Conservation (phyloP, 331 rosid species). For the Dryas integrifolia region DNA sequence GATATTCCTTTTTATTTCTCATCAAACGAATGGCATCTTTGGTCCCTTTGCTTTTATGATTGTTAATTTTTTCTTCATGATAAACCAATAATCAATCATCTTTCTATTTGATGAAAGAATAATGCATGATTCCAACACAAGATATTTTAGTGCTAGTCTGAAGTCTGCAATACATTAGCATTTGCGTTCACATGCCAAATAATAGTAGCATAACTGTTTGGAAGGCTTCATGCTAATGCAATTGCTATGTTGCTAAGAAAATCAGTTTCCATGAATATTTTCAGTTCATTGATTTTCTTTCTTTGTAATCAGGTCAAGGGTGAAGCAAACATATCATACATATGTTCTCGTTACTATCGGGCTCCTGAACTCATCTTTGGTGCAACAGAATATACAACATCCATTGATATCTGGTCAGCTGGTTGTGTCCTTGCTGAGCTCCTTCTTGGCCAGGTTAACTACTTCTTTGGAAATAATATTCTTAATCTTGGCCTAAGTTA, state of each 20-base stretch:
- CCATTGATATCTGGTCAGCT: conserved; percentile 95
- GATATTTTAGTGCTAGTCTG: background rate
- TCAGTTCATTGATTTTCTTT: conserved; percentile 7
- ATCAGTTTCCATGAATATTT: conserved; percentile 3
- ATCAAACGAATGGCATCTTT: background rate
- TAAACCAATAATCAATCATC: background rate
- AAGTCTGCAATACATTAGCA: background rate
- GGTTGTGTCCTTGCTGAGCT: conserved; percentile 99
- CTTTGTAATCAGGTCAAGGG: conserved; percentile 62
- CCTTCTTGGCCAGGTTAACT: conserved; percentile 85
- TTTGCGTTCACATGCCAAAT: background rate
- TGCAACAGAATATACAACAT: conserved; percentile 91
- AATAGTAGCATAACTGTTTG: background rate
- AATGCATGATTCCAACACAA: background rate
- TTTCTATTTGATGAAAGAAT: background rate
- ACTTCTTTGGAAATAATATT: conserved; percentile 19
- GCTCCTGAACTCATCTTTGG: conserved; percentile 99
- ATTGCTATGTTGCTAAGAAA: background rate
- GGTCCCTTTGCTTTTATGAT: background rate
- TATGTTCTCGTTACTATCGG: conserved; percentile 95
- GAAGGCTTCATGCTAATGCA: background rate
- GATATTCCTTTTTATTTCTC: background rate
- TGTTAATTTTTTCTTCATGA: background rate
- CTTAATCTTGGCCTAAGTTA: background rate
- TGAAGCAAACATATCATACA: conserved; percentile 86